Evolutionary conservation across 2,329 filamentous ascomycete genomes (phyloP), one percentile per base, ranked within the genome.

Genomic region (Decorospora gaudefroyi): DNA sequence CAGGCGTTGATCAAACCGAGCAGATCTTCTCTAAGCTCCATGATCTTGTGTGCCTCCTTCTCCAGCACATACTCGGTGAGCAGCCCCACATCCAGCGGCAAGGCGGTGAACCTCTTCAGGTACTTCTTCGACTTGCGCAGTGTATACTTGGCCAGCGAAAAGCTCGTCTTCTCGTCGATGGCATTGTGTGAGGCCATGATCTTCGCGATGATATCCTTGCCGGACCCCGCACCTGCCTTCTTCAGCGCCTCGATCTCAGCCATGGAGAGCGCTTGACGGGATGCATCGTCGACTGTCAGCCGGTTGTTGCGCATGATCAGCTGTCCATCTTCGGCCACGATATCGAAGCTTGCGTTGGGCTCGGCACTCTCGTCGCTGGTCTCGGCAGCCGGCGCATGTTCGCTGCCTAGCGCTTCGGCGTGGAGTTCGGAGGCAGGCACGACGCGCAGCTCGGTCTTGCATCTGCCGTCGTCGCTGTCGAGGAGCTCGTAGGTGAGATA

Each of bases 121-220:
- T 95, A 97, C 72, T 99, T 99, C 67, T 86, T 91, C 53, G 88
- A 87, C 75, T 99, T 99, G 31, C 95, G 79, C 12, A 97, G 76
- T 63, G 93, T 96, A 72, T 99, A 99, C 71, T 99, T 99, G 29
- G 92, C 91, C 45, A 96, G 76, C 2, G 90, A 95, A 64, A 95
- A 99, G 0, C 84, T 80, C 0, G 93, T 97, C 78, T 99, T 99
- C 74, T 97, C 87, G 57, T 95, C 90, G 29, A 99, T 79, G 1
- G 86, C 88, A 12, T 88, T 85, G 70, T 99, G 93, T 29, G 90
- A 93, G 19, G 90, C 80, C 71, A 99, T 81, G 17, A 99, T 83
- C 72, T 91, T 95, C n/a, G 88, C 86, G 53, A 99, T 93, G 33
- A 99, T 81, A 37, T 95, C 91, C 67, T 88, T 87, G 9, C 91